These are phyloP conservation scores for Physcomitrium patens DNA, from an alignment of 225 moss, liverwort and hornwort genomes.

Conservation along the genomic window DNA sequence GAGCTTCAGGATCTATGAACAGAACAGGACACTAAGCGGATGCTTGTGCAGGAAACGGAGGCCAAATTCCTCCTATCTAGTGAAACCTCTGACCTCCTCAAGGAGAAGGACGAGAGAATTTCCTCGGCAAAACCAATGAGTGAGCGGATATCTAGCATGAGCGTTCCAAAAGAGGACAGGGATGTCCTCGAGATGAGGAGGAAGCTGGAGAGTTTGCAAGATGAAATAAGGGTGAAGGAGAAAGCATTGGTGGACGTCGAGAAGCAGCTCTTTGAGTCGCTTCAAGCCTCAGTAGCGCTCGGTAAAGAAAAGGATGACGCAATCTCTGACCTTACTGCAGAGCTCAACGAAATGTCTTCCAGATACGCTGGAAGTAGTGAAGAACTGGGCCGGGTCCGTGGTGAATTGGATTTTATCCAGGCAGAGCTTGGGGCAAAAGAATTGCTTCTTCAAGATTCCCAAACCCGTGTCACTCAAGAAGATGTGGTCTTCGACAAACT, in stretches of 20 bases:
- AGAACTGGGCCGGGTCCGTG: slow-evolving; percentile 33
- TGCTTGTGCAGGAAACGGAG: slow-evolving; percentile 29
- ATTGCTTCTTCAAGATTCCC: too few relatives aligned
- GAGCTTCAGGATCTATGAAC: slow-evolving; percentile 17
- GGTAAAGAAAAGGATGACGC: slow-evolving; percentile 46
- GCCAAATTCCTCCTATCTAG: slow-evolving; percentile 3
- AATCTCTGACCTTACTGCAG: slow-evolving; percentile 40
- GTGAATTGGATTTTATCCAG: slow-evolving; percentile 32
- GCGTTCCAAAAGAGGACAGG: slow-evolving; percentile 46
- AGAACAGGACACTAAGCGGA: slow-evolving; percentile 37
- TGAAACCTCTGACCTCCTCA: slow-evolving; percentile 27
- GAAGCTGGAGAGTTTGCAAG: slow-evolving; percentile 36
- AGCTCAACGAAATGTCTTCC: slow-evolving; percentile 34
- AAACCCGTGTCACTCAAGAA: too few relatives aligned
- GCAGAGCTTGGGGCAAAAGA: too few relatives aligned
- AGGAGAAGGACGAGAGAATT: slow-evolving; percentile 46
- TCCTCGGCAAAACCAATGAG: slow-evolving; percentile 39
- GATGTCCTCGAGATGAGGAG: slow-evolving; percentile 41
- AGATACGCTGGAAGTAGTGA: slow-evolving; percentile 31
- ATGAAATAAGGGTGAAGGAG: slow-evolving; percentile 40
- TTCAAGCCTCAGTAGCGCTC: slow-evolving; percentile 22
- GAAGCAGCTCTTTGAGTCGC: slow-evolving; percentile 38
- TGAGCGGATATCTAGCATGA: slow-evolving; percentile 50
- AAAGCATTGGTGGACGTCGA: slow-evolving; percentile 36
- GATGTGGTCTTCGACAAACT: too few relatives aligned